phyloP scores from a whole-genome alignment of 2,329 filamentous ascomycete species.

The Rhexocercosporidium sp. region DNA sequence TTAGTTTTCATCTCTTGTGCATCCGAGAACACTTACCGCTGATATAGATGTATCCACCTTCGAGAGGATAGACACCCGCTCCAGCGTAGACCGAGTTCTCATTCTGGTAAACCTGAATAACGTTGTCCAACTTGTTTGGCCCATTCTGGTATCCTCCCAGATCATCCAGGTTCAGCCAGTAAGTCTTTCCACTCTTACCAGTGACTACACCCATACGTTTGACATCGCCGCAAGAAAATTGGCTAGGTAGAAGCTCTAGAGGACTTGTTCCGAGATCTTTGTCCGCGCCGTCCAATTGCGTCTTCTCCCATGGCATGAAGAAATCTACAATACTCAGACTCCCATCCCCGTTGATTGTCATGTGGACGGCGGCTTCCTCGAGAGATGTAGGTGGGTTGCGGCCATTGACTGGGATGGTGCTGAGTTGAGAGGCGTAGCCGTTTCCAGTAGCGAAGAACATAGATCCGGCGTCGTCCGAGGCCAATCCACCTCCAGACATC shows the following conservation, averaged over 20 bases:
- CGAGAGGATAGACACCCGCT: conserved; percentile 52
- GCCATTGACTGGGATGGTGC: conserved; percentile 49
- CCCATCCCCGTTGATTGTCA: conserved; percentile 51
- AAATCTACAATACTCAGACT: conserved; percentile 52
- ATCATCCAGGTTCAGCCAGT: conserved; percentile 54
- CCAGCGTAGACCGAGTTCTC: conserved; percentile 55
- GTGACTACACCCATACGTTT: conserved; percentile 55
- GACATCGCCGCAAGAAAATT: conserved; percentile 51
- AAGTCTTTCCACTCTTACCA: conserved; percentile 56
- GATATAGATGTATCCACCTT: conserved; percentile 55
- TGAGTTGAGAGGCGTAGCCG: conserved; percentile 53
- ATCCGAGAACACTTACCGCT: conserved; percentile 37
- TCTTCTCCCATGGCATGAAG: conserved; percentile 57
- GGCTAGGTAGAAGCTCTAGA: conserved; percentile 49
- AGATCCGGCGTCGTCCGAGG: conserved; percentile 52
- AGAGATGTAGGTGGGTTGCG: conserved; percentile 51
- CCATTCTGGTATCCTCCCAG: conserved; percentile 56
- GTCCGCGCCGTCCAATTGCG: conserved; percentile 54
- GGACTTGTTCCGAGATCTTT: conserved; percentile 54
- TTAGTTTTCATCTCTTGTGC: conserved; percentile 11
- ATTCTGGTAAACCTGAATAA: conserved; percentile 52
- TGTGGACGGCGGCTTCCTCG: conserved; percentile 56
- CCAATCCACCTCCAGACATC: conserved; percentile 55
- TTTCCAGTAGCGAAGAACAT: conserved; percentile 56
- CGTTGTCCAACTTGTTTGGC: conserved; percentile 47